These are phyloP conservation scores for Neurospora sp. DNA, from an alignment of 495 filamentous ascomycete species.

Conservation along the genomic window DNA sequence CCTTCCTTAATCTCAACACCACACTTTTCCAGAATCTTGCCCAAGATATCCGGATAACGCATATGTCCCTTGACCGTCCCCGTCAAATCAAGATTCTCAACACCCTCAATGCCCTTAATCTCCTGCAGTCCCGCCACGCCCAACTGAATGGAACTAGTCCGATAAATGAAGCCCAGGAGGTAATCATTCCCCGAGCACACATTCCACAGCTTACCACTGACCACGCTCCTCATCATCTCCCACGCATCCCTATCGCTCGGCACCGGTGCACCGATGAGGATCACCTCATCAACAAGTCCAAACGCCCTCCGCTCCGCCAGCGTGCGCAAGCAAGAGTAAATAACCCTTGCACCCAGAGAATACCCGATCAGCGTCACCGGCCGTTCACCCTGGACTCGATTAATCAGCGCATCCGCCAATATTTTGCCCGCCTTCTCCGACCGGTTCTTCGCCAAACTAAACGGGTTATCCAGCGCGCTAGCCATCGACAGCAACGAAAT, in stretches of 20 bases:
- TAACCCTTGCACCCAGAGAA: conserved; percentile 72
- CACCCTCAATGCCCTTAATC: conserved; percentile 51
- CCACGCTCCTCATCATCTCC: conserved; percentile 59
- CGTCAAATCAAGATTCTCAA: conserved; percentile 70
- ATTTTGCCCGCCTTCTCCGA: conserved; percentile 76
- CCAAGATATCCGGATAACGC: conserved; percentile 59
- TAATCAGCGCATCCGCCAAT: conserved; percentile 76
- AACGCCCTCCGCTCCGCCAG: conserved; percentile 65
- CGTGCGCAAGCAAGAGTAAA: conserved; percentile 61
- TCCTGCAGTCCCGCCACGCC: conserved; percentile 67
- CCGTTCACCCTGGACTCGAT: conserved; percentile 73
- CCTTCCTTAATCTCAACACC: conserved; percentile 22
- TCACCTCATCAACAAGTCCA: conserved; percentile 68
- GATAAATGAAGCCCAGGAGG: conserved; percentile 67
- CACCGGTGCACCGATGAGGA: conserved; percentile 72
- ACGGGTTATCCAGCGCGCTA: conserved; percentile 72
- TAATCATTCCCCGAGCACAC: conserved; percentile 71
- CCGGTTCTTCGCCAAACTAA: conserved; percentile 62
- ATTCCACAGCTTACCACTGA: conserved; percentile 65
- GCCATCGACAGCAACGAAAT: conserved; percentile 57
- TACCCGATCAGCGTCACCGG: conserved; percentile 80
- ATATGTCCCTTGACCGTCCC: conserved; percentile 64
- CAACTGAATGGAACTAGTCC: conserved; percentile 63
- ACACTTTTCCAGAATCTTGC: conserved; percentile 55
- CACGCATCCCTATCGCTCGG: conserved; percentile 57